Evolutionary conservation across 331 rosid genomes (phyloP), one percentile per base, ranked within the genome.

Genomic region (Erythrophleum ivorense): DNA sequence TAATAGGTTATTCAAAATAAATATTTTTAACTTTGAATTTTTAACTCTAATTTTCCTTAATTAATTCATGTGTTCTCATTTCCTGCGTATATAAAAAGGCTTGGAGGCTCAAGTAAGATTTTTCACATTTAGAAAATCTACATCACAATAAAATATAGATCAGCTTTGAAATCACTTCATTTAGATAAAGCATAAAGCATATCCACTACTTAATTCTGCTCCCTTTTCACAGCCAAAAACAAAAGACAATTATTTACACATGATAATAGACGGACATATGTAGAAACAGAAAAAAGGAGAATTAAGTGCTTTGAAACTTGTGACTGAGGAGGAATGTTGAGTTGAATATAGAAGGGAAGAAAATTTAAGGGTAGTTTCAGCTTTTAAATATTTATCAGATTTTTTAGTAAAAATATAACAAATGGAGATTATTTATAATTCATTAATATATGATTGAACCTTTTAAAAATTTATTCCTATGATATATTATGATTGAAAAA

Each of bases 171-270:
- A 48, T 16, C 43, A 29, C 65, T 36, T 38, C 21, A 19, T 69
- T 8, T 58, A 78, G 65, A 58, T 73, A 74, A 79, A 63, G 81
- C 83, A 59, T 70, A 78, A 59, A 78, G 68, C 82, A 71, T 50
- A 15, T 60, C 73, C 59, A 69, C 82, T 81, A 82, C 88, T 82
- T 65, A 43, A 41, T 41, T 68, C 21, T 24, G 29, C 29, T 19
- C 46, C 46, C 58, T 84, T 80, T 76, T 59, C 33, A 71, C 16
- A 9, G 19, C 43, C 45, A 33, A 1, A 63, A 63, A 10, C 13
- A 54, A 13, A 75, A 14, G 34, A 52, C n/a, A 21, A 63, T 66
- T 40, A 63, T 45, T 45, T 45, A 9, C 45, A 71, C 57, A 46
- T 46, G 15, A 73, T 34, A 0, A 53, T 16, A 52, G 29, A 24